These are phyloP conservation scores for Podospora tetraspora DNA, from an alignment of 495 filamentous ascomycete genomes.

Conservation along the genomic window DNA sequence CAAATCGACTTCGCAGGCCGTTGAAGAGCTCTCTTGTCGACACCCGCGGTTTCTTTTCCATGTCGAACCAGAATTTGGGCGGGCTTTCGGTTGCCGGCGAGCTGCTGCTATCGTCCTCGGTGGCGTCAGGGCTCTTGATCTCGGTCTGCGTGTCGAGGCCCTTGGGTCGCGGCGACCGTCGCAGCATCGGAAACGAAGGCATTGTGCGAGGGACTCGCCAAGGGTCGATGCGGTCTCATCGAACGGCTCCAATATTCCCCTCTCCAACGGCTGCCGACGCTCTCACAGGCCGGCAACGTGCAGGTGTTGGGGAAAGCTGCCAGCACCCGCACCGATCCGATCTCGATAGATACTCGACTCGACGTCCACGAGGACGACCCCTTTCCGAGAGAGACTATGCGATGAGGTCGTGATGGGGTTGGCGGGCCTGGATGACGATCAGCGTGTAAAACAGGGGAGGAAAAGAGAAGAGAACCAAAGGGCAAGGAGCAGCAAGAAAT, in stretches of 20 bases:
- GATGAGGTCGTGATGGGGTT: background rate
- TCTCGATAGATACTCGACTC: background rate
- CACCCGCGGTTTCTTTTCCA: constrained; percentile 7
- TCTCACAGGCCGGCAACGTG: constrained; percentile 5
- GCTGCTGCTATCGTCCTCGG: constrained; percentile 16
- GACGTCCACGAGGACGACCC: background rate
- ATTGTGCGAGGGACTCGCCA: constrained; percentile 18
- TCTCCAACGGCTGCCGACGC: constrained; percentile 6
- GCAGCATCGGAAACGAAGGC: constrained; percentile 31
- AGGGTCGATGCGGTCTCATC: constrained; percentile 17
- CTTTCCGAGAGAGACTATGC: background rate
- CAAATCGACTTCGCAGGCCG: constrained; percentile 26
- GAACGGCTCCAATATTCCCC: background rate
- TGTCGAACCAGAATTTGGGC: background rate
- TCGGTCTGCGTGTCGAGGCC: constrained; percentile 6
- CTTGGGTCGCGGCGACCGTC: constrained; percentile 23
- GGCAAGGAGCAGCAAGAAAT: background rate
- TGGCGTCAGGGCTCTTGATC: constrained; percentile 6
- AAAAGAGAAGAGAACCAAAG: background rate
- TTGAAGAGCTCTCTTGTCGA: constrained; percentile 31
- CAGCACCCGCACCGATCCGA: background rate
- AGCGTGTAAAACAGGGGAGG: background rate
- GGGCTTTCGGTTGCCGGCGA: background rate
- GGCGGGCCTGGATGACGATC: background rate
- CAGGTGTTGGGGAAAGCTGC: constrained; percentile 7